Base-by-base conservation (phyloP, 129 eudicot genomes). In the Heracleum sosnowskyi region DNA sequence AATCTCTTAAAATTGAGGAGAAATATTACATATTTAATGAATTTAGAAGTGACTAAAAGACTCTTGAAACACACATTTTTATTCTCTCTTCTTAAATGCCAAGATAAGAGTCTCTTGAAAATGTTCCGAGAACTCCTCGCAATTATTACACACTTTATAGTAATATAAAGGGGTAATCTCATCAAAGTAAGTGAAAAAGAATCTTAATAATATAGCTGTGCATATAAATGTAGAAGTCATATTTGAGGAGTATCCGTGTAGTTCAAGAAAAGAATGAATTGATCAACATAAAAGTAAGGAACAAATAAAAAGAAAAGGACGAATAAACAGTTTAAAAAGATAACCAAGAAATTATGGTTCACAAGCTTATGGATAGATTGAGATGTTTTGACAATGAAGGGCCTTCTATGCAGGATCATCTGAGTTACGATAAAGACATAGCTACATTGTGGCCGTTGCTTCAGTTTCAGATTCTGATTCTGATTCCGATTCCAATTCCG, bases 401-500 rank as follows among this genome's bases (percentile, higher is more conserved):
- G 41, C 44, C 39, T 4, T 29, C 5, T 29, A 68, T 66, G 22
- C 39, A 3, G 6, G 2, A 69, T 36, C 40, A 31, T 66, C 72
- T 69, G 5, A 36, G 34, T 69, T 34, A 33, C 6, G 26, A 69
- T 34, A 18, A 8, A 33, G 45, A 20, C 28, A 34, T 20, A 36
- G 40, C 26, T 69, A 69, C 4, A 13, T 24, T 24, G 49, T 40
- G 34, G 51, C 20, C 31, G 44, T 39, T 40, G 53, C 47, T 79
- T 68, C 60, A 34, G 66, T 11, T 80, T 77, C 87, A 75, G 45
- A 10, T 41, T 41, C 36, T 31, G 45, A 10, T 41, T 41, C 36
- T 31, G 40, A 18, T 78, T 63, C 51, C 29, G 53, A 7, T 77
- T 77, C 87, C 70, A 74, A 82, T 39, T 82, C 84, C 33, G 78